Evolutionary conservation across 768 basidiomycete species (phyloP), one percentile per base, ranked within the genome.

Genomic region (Amanita polypyramis): DNA sequence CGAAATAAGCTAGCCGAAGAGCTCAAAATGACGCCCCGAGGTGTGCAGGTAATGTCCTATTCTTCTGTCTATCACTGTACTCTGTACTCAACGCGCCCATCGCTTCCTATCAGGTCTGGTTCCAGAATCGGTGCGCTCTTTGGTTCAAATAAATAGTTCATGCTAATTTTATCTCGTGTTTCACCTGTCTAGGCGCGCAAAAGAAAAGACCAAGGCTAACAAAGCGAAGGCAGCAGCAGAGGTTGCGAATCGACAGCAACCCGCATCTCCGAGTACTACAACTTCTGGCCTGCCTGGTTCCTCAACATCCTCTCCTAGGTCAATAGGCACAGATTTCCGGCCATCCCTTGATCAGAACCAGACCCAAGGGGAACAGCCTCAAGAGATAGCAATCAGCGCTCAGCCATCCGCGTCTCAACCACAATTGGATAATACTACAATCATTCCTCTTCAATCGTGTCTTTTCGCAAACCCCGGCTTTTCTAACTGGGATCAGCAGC

Each of bases 1-100:
- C 76, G 95, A 56, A 89, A 87, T 63, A 73, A 78, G 53, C 78
- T 98, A 45, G 85, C 92, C 0, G 67, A 73, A 8, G 75, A 91
- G 66, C 78, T 97, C 49, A 82, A 81, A 52, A 98, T 98, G 94
- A 86, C 88, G 8, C 80, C 91, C 17, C 72, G 94, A 51, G 91
- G 90, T n/a, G 88, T 98, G 2, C 94, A 98, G 76, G 94, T 95
- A 49, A 41, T 72, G 77, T 35, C 43, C 51, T 43, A 12, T 50
- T 29, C 45, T 38, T 23, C 11, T 30, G 35, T 17, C 37, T 35
- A 40, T 19, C 35, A 20, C 21, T 7, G 21, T 33, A 20, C 47
- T 49, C 38, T 23, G n/a, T 5, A 37, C 5, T 34, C n/a, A n/a
- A n/a, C n/a, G n/a, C n/a, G 45, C 25, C 51, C 30, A 33, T 43